These are phyloP conservation scores for Limonium bicolor DNA, from an alignment of 148 eudicot species.

Conservation along the genomic window DNA sequence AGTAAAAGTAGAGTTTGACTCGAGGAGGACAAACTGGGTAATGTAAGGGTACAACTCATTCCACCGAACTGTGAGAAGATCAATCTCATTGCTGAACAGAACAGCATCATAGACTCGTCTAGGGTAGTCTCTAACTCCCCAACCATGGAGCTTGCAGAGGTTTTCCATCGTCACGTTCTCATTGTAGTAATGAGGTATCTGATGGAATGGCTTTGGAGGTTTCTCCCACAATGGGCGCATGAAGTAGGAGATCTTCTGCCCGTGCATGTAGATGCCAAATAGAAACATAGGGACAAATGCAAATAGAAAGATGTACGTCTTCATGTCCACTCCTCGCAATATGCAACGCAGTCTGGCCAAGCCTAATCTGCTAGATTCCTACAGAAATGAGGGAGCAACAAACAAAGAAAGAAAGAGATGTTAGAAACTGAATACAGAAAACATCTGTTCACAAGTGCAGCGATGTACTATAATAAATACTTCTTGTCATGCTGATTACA, in stretches of 20 bases:
- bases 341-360: constrained; percentile 6
- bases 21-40: constrained; percentile 5
- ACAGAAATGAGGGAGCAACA: neutral
- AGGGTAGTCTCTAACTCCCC: constrained; percentile 5
- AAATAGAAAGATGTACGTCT: constrained; percentile 5
- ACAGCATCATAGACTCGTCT: constrained; percentile 7
- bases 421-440: neutral
- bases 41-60: constrained; percentile 5
- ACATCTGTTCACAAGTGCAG: no score
- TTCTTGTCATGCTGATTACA: no score
- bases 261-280: constrained; percentile 2
- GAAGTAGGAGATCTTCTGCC: constrained; percentile 7
- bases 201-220: constrained; percentile 7
- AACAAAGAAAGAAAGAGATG: neutral
- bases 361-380: neutral
- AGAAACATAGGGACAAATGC: neutral
- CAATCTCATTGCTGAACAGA: constrained; percentile 5
- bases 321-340: neutral
- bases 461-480: no score
- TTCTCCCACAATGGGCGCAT: constrained; percentile 5
- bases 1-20: constrained; percentile 5
- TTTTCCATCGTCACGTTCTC: constrained; percentile 5
- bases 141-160: constrained; percentile 4
- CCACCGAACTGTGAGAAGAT: constrained; percentile 3
- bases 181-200: constrained; percentile 6